A percentile compares a stretch with the other conserved stretches of the same genome.
These are phyloP conservation scores for Clavispora phyllophila DNA, from an alignment of 805 yeast genomes.

Conservation along the genomic window DNA sequence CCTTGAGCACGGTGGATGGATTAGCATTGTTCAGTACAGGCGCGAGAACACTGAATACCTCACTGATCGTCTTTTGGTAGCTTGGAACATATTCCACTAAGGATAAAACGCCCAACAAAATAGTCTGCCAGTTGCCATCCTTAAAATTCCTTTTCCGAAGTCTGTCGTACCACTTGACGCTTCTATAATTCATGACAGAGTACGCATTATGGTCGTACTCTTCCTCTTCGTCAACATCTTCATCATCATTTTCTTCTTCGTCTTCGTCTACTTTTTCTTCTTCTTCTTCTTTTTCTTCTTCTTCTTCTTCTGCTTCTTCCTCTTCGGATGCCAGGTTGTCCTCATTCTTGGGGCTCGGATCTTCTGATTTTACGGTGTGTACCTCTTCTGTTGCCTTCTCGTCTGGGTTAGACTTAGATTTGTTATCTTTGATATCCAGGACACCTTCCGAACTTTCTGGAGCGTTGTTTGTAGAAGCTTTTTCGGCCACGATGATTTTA, in stretches of 20 bases:
- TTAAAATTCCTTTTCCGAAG: constrained; percentile 67
- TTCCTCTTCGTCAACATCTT: constrained; percentile 8
- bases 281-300: constrained; percentile 12
- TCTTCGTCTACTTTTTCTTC: constrained; percentile 14
- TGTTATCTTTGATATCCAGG: not conserved
- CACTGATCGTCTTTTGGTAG: constrained; percentile 45
- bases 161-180: constrained; percentile 72
- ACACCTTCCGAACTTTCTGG: not conserved
- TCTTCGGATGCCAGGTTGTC: constrained; percentile 2
- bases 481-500: not conserved
- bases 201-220: constrained; percentile 39
- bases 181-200: constrained; percentile 49
- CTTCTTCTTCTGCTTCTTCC: constrained; percentile 21
- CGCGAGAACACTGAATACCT: constrained; percentile 50
- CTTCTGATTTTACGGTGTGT: not conserved
- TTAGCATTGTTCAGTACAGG: constrained; percentile 49
- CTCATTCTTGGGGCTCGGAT: not conserved
- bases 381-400: not conserved
- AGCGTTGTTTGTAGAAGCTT: not conserved
- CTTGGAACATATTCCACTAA: constrained; percentile 53
- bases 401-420: not conserved
- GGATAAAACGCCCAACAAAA: constrained; percentile 67
- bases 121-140: constrained; percentile 83
- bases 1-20: constrained; percentile 42
- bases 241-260: constrained; percentile 16